These are phyloP conservation scores for Penicillium manginii DNA, from an alignment of 495 filamentous ascomycete species.

Conservation along the genomic window DNA sequence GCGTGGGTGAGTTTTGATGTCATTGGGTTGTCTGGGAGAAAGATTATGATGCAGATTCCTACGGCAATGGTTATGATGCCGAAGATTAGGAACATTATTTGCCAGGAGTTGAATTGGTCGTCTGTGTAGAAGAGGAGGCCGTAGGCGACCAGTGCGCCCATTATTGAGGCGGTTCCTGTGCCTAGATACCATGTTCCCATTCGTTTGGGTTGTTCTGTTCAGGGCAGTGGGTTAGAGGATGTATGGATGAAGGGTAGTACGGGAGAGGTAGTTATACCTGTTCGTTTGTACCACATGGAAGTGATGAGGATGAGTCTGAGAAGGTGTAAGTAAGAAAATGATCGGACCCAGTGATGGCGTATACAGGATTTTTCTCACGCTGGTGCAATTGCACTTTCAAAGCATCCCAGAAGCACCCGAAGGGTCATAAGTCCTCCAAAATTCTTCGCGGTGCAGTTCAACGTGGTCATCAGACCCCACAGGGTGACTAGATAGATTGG, in stretches of 20 bases:
- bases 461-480: constrained; percentile 64
- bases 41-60: constrained; percentile 36
- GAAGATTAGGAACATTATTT: constrained; percentile 47
- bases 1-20: constrained; percentile 47
- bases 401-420: constrained; percentile 66
- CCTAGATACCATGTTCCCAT: constrained; percentile 70
- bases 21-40: constrained; percentile 56
- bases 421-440: constrained; percentile 50
- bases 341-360: constrained; percentile 33
- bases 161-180: constrained; percentile 63
- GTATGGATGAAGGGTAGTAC: too few species aligned
- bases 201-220: constrained; percentile 59
- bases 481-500: constrained; percentile 38
- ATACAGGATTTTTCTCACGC: constrained; percentile 44
- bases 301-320: constrained; percentile 36
- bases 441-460: constrained; percentile 57
- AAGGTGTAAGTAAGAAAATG: constrained; percentile 50
- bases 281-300: constrained; percentile 38
- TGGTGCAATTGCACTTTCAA: constrained; percentile 66
- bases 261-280: constrained; percentile 12
- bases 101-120: constrained; percentile 38
- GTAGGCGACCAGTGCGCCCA: constrained; percentile 62
- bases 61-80: constrained; percentile 41
- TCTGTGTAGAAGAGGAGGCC: constrained; percentile 31
- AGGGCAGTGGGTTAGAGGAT: constrained; percentile 8